Conservation (phyloP, 305 asterid genomes). For the Rubia tinctorum region DNA sequence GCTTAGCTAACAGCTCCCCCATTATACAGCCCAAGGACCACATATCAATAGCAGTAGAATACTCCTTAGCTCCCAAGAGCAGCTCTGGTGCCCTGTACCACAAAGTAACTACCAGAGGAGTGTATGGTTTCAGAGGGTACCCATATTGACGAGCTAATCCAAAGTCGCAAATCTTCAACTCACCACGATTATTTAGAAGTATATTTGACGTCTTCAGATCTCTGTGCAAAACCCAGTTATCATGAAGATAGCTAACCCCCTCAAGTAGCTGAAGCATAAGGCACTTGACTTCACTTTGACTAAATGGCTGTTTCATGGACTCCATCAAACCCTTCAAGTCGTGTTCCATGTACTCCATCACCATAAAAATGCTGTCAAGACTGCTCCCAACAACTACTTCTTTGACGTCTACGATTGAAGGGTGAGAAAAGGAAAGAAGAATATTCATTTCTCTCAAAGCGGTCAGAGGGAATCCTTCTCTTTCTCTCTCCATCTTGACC, state of each 20-base stretch:
- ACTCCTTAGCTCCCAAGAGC: constrained; percentile 75
- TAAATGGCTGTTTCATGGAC: constrained; percentile 79
- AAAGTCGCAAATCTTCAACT: constrained; percentile 91
- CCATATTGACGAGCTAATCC: constrained; percentile 96
- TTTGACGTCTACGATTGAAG: constrained; percentile 81
- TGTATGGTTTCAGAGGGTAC: constrained; percentile 86
- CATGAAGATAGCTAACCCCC: constrained; percentile 83
- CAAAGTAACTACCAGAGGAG: constrained; percentile 87
- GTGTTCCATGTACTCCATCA: constrained; percentile 99
- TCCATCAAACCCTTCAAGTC: constrained; percentile 87
- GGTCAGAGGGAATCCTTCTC: constrained; percentile 93
- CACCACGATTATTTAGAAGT: constrained; percentile 79
- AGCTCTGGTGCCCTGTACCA: constrained; percentile 99
- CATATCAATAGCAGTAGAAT: constrained; percentile 94
- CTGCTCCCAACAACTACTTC: constrained; percentile 82
- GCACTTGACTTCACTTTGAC: constrained; percentile 91
- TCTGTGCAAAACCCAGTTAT: constrained; percentile 89
- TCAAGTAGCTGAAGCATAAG: constrained; percentile 87
- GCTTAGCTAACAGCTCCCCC: constrained; percentile 78
- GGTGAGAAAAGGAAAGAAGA: constrained; percentile 76
- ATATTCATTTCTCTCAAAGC: constrained; percentile 85
- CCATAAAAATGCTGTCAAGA: constrained; percentile 83
- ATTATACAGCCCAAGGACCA: constrained; percentile 96
- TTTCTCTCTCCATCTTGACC: constrained; percentile 95
- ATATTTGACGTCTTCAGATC: constrained; percentile 91